These are phyloP conservation scores for Alternaria angustiovoidea DNA, from an alignment of 2,329 filamentous ascomycete genomes.

Conservation along the genomic window DNA sequence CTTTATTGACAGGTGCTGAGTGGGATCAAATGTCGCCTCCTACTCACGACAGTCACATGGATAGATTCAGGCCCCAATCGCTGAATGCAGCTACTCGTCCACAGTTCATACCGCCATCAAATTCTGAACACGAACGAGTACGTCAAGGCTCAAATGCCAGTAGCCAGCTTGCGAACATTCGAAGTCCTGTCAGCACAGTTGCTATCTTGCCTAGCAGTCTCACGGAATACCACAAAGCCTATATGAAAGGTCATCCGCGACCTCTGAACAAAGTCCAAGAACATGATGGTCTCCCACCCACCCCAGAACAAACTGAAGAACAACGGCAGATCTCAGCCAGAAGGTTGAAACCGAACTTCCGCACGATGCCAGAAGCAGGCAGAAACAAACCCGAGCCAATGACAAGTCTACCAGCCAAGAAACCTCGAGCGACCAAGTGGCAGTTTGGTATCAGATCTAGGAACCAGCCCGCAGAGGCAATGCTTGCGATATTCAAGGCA, in stretches of 20 bases:
- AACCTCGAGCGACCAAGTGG: constrained; percentile 86
- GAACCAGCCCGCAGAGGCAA: constrained; percentile 92
- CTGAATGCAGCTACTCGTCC: constrained; percentile 44
- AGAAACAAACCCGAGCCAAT: constrained; percentile 62
- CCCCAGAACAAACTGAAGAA: constrained; percentile 52
- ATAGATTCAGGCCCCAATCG: constrained; percentile 44
- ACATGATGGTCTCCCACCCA: constrained; percentile 49
- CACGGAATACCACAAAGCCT: constrained; percentile 88
- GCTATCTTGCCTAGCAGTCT: constrained; percentile 91
- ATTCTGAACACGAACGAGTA: constrained; percentile 49
- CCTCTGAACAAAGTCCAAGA: constrained; percentile 33
- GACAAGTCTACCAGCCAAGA: constrained; percentile 69
- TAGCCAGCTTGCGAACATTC: constrained; percentile 49
- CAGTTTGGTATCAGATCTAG: constrained; percentile 96
- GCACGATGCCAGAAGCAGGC: constrained; percentile 68
- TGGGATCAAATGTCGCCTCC: constrained; percentile 66
- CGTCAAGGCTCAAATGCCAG: constrained; percentile 56
- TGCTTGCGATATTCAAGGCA: constrained; percentile 94
- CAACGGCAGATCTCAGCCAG: constrained; percentile 84
- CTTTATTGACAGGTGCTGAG: constrained; percentile 63
- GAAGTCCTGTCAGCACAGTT: constrained; percentile 74
- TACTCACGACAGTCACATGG: constrained; percentile 54
- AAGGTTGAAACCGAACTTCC: constrained; percentile 84
- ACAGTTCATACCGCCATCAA: constrained; percentile 36
- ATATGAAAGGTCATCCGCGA: constrained; percentile 73